These are phyloP conservation scores for Tympanopsis confertula DNA, from an alignment of 2,329 filamentous ascomycete species.

Conservation along the genomic window DNA sequence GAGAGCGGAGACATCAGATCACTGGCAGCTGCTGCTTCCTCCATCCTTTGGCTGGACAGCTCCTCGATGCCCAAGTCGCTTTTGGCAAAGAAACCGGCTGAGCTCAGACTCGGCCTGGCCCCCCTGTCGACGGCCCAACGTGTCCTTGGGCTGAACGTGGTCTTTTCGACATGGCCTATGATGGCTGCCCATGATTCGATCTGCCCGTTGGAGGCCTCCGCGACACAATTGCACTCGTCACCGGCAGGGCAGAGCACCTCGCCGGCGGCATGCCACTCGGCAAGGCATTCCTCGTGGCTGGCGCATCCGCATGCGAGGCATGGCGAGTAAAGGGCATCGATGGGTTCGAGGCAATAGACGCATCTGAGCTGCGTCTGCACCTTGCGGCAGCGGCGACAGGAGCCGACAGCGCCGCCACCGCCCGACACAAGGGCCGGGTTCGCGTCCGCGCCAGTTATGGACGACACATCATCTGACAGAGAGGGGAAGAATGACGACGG, in stretches of 20 bases:
- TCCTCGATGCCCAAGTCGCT: too few species aligned
- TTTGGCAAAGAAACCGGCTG: too few species aligned
- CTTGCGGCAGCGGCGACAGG: constrained; percentile 35
- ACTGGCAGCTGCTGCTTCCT: too few species aligned
- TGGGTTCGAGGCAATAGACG: constrained; percentile 49
- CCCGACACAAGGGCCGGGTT: constrained; percentile 23
- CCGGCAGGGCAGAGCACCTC: constrained; percentile 49
- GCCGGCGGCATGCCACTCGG: constrained; percentile 44
- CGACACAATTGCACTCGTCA: constrained; percentile 51
- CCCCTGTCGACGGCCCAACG: too few species aligned
- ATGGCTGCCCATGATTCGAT: constrained; percentile 51
- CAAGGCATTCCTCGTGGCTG: constrained; percentile 45
- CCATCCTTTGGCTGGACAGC: too few species aligned
- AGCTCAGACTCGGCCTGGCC: too few species aligned
- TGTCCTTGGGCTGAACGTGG: too few species aligned
- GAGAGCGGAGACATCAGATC: too few species aligned
- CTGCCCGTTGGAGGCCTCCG: constrained; percentile 41
- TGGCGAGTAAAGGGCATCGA: constrained; percentile 46
- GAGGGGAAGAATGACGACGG: constrained; percentile 16
- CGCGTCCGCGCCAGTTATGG: constrained; percentile 18
- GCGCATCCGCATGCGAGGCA: constrained; percentile 54
- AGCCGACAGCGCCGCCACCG: constrained; percentile 24
- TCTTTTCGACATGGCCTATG: constrained; percentile 22
- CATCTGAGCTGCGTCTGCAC: constrained; percentile 46
- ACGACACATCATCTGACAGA: constrained; percentile 34